Percentiles rank a stretch among this genome's conserved stretches.
These are phyloP conservation scores for Boletus tomentosulus DNA, from an alignment of 768 basidiomycete species.

Conservation along the genomic window DNA sequence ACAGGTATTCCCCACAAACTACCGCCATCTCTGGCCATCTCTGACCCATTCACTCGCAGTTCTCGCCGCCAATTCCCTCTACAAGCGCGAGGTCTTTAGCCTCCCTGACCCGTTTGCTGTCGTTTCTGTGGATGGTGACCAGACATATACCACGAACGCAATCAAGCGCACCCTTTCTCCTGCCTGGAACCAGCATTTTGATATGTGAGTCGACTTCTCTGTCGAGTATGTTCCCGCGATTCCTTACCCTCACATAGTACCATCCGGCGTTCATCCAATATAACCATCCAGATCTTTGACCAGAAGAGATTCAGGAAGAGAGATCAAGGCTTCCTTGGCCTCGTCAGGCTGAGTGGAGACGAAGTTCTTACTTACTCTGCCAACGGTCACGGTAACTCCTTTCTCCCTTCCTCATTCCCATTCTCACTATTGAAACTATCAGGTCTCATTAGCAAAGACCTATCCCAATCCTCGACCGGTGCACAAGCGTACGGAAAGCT, in stretches of 20 bases:
- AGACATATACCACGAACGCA: slow-evolving; percentile 73
- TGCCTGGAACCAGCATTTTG: slow-evolving; percentile 83
- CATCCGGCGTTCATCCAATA: slow-evolving; percentile 68
- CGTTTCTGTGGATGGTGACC: slow-evolving; percentile 80
- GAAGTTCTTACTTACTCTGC: slow-evolving; percentile 50
- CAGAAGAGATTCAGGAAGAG: slow-evolving; percentile 82
- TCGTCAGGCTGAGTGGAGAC: slow-evolving; percentile 51
- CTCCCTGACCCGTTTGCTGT: slow-evolving; percentile 89
- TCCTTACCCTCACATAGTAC: slow-evolving; percentile 38
- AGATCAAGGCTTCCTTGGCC: slow-evolving; percentile 74
- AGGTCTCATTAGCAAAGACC: slow-evolving; percentile 73
- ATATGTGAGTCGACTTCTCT: slow-evolving; percentile 54
- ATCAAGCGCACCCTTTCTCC: slow-evolving; percentile 66
- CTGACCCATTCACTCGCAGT: slow-evolving; percentile 40
- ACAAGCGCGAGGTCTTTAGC: slow-evolving; percentile 73
- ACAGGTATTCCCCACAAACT: slow-evolving; percentile 13
- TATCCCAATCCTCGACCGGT: slow-evolving; percentile 22
- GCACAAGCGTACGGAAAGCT: slow-evolving; percentile 76
- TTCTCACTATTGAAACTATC: slow-evolving; percentile 9
- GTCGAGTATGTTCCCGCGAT: neutral
- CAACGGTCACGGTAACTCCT: slow-evolving; percentile 40
- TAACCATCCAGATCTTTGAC: slow-evolving; percentile 87
- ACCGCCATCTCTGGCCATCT: neutral
- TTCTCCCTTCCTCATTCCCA: neutral
- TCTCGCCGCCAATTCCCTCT: slow-evolving; percentile 69